Evolutionary conservation across 164 flowering plant species (phyloP).

Genomic region (Aristolochia fimbriata): DNA sequence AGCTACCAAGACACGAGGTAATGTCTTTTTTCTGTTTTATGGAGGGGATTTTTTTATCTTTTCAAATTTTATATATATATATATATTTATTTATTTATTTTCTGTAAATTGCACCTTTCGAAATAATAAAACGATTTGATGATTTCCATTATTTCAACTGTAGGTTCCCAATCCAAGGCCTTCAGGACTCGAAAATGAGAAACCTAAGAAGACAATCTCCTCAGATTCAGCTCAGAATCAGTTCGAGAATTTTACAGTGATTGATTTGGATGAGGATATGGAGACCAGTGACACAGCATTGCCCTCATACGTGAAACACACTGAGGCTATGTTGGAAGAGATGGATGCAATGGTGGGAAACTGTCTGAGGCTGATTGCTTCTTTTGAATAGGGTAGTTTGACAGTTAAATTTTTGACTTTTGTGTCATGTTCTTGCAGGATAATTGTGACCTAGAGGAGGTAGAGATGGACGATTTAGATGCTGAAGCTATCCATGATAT

Average conservation of each 20-base stretch:
- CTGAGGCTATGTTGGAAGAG: slow-evolving; percentile 69
- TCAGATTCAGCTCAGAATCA: slow-evolving; percentile 13
- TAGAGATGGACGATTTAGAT: slow-evolving; percentile 69
- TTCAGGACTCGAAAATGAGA: background rate
- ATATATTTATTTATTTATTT: background rate
- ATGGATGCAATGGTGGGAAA: slow-evolving; percentile 47
- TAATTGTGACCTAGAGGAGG: slow-evolving; percentile 30
- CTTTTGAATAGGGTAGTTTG: background rate
- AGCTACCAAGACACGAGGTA: slow-evolving; percentile 27
- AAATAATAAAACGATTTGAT: background rate
- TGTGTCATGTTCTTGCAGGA: background rate
- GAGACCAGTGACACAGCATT: slow-evolving; percentile 19
- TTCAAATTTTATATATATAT: too few relatives aligned
- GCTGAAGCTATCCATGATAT: slow-evolving; percentile 49
- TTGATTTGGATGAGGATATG: slow-evolving; percentile 47
- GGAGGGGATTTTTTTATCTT: background rate
- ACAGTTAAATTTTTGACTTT: background rate
- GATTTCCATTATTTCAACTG: background rate
- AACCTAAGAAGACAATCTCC: slow-evolving; percentile 9
- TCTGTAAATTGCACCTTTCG: background rate
- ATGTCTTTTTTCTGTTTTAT: background rate
- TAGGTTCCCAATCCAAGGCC: slow-evolving; percentile 24
- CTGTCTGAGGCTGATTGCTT: too few relatives aligned
- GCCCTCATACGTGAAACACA: slow-evolving; percentile 62
- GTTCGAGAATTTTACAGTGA: slow-evolving; percentile 27